Evolutionary conservation across 1,284 basidiomycete species (phyloP).

Genomic region (Prillingera fragicola): DNA sequence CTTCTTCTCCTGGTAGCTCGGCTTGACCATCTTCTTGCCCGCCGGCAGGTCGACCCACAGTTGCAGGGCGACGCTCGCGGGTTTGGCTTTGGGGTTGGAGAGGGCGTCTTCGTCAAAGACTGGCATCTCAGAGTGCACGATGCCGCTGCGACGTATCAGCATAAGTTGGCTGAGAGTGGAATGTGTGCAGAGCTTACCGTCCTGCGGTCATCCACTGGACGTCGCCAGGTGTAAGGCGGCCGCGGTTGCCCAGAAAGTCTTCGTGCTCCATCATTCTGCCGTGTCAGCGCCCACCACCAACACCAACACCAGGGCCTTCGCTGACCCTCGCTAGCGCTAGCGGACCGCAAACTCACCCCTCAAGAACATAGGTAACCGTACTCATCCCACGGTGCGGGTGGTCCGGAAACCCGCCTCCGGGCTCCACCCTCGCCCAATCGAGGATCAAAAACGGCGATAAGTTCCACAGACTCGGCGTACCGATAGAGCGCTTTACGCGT

Average conservation of each 20-base stretch:
- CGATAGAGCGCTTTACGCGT: slow-evolving; percentile 78
- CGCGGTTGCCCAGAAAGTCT: slow-evolving; percentile 84
- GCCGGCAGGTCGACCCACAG: slow-evolving; percentile 92
- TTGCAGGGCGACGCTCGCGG: slow-evolving; percentile 60
- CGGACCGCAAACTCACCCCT: slow-evolving; percentile 59
- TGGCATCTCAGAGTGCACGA: slow-evolving; percentile 84
- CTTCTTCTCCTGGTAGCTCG: slow-evolving; percentile 53
- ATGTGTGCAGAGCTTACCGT: too few species aligned
- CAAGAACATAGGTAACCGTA: slow-evolving; percentile 72
- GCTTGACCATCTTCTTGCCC: slow-evolving; percentile 70
- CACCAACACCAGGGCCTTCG: too few species aligned
- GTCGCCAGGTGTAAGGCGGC: slow-evolving; percentile 70
- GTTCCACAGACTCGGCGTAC: slow-evolving; percentile 66
- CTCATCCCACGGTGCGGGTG: slow-evolving; percentile 84
- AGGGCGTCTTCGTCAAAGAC: slow-evolving; percentile 62
- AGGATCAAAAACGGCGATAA: slow-evolving; percentile 83
- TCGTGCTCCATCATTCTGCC: slow-evolving; percentile 60
- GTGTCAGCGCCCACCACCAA: too few species aligned
- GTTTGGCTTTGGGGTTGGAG: too few species aligned
- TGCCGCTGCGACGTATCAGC: too few species aligned
- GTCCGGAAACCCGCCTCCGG: slow-evolving; percentile 55
- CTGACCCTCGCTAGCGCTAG: not conserved
- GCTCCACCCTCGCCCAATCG: slow-evolving; percentile 36
- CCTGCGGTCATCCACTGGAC: slow-evolving; percentile 95
- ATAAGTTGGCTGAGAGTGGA: too few species aligned